phyloP scores from a whole-genome alignment of 805 yeast genomes.

The Starmerella floricola region DNA sequence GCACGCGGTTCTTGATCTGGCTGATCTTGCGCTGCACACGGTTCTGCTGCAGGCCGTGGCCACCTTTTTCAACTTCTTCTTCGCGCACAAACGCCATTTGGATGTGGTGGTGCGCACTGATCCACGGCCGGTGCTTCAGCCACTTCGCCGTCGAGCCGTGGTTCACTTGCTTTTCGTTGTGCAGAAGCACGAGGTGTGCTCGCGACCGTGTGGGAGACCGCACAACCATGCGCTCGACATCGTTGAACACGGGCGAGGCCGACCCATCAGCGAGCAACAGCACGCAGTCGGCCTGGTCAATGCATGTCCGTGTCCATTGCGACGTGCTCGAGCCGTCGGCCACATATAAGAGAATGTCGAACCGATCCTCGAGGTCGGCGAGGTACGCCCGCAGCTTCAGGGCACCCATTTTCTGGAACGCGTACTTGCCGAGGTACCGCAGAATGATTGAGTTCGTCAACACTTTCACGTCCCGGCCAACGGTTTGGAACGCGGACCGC shows the following conservation, averaged over 20 bases:
- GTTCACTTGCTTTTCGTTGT: slow-evolving; percentile 66
- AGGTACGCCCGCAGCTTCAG: slow-evolving; percentile 80
- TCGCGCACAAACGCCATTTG: slow-evolving; percentile 40
- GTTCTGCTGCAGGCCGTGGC: slow-evolving; percentile 19
- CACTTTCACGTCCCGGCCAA: slow-evolving; percentile 62
- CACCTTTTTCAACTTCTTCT: slow-evolving; percentile 24
- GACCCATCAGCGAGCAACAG: slow-evolving; percentile 75
- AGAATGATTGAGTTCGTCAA: slow-evolving; percentile 75
- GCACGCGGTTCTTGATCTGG: slow-evolving; percentile 22
- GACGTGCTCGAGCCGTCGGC: slow-evolving; percentile 71
- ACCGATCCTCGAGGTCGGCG: slow-evolving; percentile 80
- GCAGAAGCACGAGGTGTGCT: slow-evolving; percentile 74
- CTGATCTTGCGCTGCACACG: slow-evolving; percentile 13
- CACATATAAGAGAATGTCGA: slow-evolving; percentile 77
- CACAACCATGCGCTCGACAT: slow-evolving; percentile 64
- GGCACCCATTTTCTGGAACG: slow-evolving; percentile 78
- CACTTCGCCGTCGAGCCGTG: slow-evolving; percentile 79
- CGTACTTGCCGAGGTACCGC: slow-evolving; percentile 75
- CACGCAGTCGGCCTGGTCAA: slow-evolving; percentile 92
- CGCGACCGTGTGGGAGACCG: slow-evolving; percentile 73
- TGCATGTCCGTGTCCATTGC: slow-evolving; percentile 84
- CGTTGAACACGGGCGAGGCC: slow-evolving; percentile 64
- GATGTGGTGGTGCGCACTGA: slow-evolving; percentile 83
- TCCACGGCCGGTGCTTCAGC: slow-evolving; percentile 82
- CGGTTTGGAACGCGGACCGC: slow-evolving; percentile 55